Conservation (phyloP, 805 yeast species). For the Candida stauntonica region DNA sequence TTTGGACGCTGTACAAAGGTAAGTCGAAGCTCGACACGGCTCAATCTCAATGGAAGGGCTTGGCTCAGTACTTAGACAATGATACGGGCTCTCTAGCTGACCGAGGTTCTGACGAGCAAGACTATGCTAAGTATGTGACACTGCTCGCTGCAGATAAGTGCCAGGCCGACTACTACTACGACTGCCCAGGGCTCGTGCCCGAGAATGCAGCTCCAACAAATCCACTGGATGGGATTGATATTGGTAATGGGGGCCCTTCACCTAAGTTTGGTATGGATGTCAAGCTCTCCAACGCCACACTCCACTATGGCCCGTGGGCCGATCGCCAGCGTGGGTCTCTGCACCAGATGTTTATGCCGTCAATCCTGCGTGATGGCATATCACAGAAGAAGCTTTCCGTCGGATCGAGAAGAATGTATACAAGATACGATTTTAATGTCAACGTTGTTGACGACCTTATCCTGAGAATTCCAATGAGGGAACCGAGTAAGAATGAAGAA, state of each 20-base stretch:
- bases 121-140: conserved; percentile 78
- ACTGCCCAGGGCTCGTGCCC: conserved; percentile 65
- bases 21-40: conserved; percentile 1
- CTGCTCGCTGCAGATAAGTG: conserved; percentile 58
- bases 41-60: conserved; percentile 61
- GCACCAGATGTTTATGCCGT: conserved; percentile 66
- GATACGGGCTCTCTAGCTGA: conserved; percentile 32
- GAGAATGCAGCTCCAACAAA: conserved; percentile 28
- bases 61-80: conserved; percentile 58
- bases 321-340: conserved; percentile 73
- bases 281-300: conserved; percentile 52
- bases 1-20: conserved; percentile 6
- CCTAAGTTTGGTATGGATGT: conserved; percentile 63
- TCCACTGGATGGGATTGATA: conserved; percentile 43
- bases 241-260: conserved; percentile 54
- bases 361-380: conserved; percentile 50
- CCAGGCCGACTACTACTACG: conserved; percentile 60
- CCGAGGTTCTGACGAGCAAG: conserved; percentile 42
- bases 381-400: conserved; percentile 38
- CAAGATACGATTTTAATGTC: conserved; percentile 52
- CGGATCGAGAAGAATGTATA: conserved; percentile 52
- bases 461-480: conserved; percentile 78
- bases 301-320: conserved; percentile 95
- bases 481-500: conserved; percentile 68
- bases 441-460: conserved; percentile 61